Percentiles rank a stretch among this genome's conserved stretches.
phyloP scores from a whole-genome alignment of 768 basidiomycete species.

The Steccherinum ochraceum region DNA sequence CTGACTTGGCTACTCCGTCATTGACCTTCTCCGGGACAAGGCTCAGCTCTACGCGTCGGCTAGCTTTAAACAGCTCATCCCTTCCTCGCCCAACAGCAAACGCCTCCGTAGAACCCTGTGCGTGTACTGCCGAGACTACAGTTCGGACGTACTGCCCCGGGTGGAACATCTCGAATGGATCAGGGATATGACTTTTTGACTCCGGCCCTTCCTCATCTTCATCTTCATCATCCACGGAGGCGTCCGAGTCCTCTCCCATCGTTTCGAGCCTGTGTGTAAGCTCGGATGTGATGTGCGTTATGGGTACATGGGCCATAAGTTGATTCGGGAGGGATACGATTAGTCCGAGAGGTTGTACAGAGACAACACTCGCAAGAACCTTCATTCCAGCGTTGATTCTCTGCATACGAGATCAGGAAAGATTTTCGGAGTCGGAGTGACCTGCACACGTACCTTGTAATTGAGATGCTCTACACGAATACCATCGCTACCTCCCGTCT shows the following conservation, averaged over 20 bases:
- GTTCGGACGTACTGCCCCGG: conserved; percentile 85
- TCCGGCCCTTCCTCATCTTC: conserved; percentile 36
- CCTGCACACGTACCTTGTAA: conserved; percentile 61
- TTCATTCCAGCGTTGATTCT: conserved; percentile 79
- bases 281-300: conserved; percentile 83
- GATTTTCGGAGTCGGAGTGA: not conserved
- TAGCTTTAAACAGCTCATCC: conserved; percentile 61
- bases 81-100: conserved; percentile 54
- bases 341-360: conserved; percentile 83
- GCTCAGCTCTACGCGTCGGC: conserved; percentile 79
- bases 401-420: conserved; percentile 30
- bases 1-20: conserved; percentile 67
- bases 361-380: conserved; percentile 80
- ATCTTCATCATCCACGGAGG: conserved; percentile 33
- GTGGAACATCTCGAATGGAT: conserved; percentile 67
- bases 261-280: conserved; percentile 68
- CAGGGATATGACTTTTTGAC: conserved; percentile 41
- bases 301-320: conserved; percentile 87
- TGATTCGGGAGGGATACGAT: conserved; percentile 95
- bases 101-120: conserved; percentile 56
- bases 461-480: conserved; percentile 88
- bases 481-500: conserved; percentile 42
- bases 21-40: conserved; percentile 84
- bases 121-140: conserved; percentile 63
- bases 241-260: conserved; percentile 42